These are phyloP conservation scores for Teratosphaeria destructans DNA, from an alignment of 2,329 filamentous ascomycete species.

Conservation along the genomic window DNA sequence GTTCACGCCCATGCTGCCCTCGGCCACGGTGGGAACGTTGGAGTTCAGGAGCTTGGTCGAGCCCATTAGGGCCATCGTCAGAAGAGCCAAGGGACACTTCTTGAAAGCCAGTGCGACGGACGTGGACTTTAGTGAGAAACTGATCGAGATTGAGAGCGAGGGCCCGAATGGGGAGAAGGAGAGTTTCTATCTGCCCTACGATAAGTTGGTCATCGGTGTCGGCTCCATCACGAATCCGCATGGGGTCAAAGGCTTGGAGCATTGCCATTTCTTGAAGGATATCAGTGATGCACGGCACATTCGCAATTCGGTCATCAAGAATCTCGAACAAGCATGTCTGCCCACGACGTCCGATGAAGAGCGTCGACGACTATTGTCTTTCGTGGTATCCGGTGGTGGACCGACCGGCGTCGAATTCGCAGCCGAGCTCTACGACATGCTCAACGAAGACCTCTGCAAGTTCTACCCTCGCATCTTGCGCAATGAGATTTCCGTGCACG, in stretches of 20 bases:
- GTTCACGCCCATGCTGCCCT: constrained; percentile 96
- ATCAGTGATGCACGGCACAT: constrained; percentile 87
- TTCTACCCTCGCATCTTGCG: constrained; percentile 83
- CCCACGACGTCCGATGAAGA: constrained; percentile 86
- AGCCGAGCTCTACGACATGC: constrained; percentile 86
- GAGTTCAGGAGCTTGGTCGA: constrained; percentile 87
- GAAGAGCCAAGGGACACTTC: constrained; percentile 74
- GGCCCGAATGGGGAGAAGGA: constrained; percentile 62
- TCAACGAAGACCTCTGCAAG: constrained; percentile 82
- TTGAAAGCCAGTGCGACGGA: constrained; percentile 78
- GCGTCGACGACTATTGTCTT: constrained; percentile 75
- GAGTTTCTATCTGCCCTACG: constrained; percentile 90
- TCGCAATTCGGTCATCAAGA: constrained; percentile 76
- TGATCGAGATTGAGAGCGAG: constrained; percentile 73
- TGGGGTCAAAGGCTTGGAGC: constrained; percentile 85
- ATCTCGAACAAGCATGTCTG: constrained; percentile 83
- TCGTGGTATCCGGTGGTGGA: constrained; percentile 90
- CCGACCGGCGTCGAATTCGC: constrained; percentile 97
- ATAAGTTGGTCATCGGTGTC: constrained; percentile 88
- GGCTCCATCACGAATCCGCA: constrained; percentile 90
- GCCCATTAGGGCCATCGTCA: constrained; percentile 76
- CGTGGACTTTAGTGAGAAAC: constrained; percentile 81
- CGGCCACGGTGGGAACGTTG: constrained; percentile 89
- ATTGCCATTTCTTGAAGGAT: constrained; percentile 92
- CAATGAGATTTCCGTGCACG: constrained; percentile 94